A percentile compares a stretch with the other conserved stretches of the same genome.
These are phyloP conservation scores for Penicillium alfredii DNA, from an alignment of 495 filamentous ascomycete species.

Conservation along the genomic window DNA sequence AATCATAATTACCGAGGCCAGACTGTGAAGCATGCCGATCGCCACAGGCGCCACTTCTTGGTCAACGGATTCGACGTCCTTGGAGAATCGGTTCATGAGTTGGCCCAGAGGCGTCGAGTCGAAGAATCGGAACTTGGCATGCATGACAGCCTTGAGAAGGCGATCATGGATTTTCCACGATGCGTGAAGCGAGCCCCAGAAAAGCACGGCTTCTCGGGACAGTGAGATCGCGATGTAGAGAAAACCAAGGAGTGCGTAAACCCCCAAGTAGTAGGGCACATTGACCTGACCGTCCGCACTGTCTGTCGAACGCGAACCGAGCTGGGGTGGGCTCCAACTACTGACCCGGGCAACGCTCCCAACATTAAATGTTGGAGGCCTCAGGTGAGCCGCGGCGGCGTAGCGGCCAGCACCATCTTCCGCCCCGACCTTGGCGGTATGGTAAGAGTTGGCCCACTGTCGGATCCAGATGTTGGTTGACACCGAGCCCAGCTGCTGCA, in stretches of 20 bases:
- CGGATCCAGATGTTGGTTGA: slow-evolving; percentile 91
- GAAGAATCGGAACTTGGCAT: slow-evolving; percentile 95
- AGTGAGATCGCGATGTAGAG: slow-evolving; percentile 70
- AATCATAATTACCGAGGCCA: slow-evolving; percentile 78
- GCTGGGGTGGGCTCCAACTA: slow-evolving; percentile 23
- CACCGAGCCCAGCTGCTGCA: slow-evolving; percentile 77
- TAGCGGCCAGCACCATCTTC: slow-evolving; percentile 31
- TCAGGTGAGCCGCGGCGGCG: slow-evolving; percentile 35
- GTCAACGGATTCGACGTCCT: slow-evolving; percentile 91
- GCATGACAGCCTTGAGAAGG: slow-evolving; percentile 71
- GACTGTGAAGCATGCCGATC: slow-evolving; percentile 61
- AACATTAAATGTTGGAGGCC: slow-evolving; percentile 37
- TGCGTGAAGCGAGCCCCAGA: slow-evolving; percentile 85
- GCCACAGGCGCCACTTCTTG: slow-evolving; percentile 93
- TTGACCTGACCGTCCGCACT: slow-evolving; percentile 54
- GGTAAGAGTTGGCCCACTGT: slow-evolving; percentile 72
- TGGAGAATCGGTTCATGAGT: slow-evolving; percentile 98
- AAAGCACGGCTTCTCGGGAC: slow-evolving; percentile 74
- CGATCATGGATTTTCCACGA: slow-evolving; percentile 78
- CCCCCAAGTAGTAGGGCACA: slow-evolving; percentile 71
- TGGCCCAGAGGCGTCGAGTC: slow-evolving; percentile 95
- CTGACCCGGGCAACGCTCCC: slow-evolving; percentile 35
- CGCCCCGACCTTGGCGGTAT: slow-evolving; percentile 18
- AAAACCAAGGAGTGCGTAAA: slow-evolving; percentile 76
- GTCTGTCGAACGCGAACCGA: slow-evolving; percentile 18